Evolutionary conservation across 371 early-diverging fungal species (phyloP), one percentile per base, ranked within the genome.

Genomic region (Rhizopus stolonifer): DNA sequence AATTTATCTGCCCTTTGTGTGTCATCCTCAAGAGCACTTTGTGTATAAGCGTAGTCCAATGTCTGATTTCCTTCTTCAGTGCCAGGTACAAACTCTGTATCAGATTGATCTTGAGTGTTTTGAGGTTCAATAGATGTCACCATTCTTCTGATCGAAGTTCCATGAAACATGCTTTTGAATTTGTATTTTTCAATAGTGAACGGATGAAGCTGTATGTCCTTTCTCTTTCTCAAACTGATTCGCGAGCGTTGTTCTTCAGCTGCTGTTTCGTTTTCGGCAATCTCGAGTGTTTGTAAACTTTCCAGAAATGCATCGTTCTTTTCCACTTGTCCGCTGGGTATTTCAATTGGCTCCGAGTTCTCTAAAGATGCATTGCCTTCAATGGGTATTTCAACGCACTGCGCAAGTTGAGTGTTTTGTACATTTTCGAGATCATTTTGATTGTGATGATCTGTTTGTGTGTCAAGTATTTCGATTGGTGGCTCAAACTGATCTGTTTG

Each of bases 201-300:
- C 14, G 54, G 54, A 14, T 38, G 46, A 6, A 54, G 21, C n/a
- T 54, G 54, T 19, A 54, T 54, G 2, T 33, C 46, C 17, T 54
- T 54, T 46, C 54, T 25, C 17, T 54, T 46, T 46, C 54, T 21
- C n/a, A 54, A 36, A 21, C 21, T 42, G 42, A 42, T 42, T 9
- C 21, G 7, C 10, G 42, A 21, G 21, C 42, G 42, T 29, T 4
- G 31, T 29, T 29, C 31, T 7, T 7, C 31, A 29, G 31, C 31
- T 29, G 4, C 31, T 7, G 31, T 7, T 7, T 4, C 31, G 4
- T 29, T 10, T 7, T 29, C 31, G 10, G 31, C 4, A 10, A 29
- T 29, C 4, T 4, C 31, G 10, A 29, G 31, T 10, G 31, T 7
- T 10, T 29, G 7, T 10, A 29, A 10, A 10, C 31, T 29, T 29